phyloP scores from a whole-genome alignment of 1,284 basidiomycete genomes.

The Apiotrichum gamsii region DNA sequence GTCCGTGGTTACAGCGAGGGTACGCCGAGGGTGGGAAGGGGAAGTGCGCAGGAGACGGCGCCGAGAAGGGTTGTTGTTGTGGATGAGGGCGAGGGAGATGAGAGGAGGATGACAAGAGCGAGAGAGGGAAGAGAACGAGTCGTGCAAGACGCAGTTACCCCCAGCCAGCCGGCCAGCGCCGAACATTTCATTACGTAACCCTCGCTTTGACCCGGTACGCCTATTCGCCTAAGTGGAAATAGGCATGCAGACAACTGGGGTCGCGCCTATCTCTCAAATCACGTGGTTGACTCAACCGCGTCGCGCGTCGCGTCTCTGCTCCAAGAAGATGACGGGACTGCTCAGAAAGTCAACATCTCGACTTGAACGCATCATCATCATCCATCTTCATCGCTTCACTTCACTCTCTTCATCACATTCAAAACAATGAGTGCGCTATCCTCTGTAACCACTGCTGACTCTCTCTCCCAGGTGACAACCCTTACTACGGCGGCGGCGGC shows the following conservation, averaged over 20 bases:
- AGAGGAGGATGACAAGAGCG: no score
- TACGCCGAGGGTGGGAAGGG: no score
- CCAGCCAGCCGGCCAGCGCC: no score
- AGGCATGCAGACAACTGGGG: no score
- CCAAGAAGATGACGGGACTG: conserved; percentile 7
- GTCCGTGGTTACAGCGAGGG: no score
- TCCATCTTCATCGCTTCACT: not conserved
- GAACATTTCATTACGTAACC: no score
- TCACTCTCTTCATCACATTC: not conserved
- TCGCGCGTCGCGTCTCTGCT: conserved; percentile 6
- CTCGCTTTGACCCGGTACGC: no score
- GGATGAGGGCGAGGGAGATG: no score
- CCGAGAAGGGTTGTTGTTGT: not conserved
- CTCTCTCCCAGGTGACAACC: conserved; percentile 42
- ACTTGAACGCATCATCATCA: conserved; percentile 3
- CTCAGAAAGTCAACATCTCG: no score
- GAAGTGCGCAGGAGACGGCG: conserved; percentile 6
- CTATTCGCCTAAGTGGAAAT: no score
- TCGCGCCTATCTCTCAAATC: not conserved
- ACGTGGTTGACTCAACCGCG: conserved; percentile 1
- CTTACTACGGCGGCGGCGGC: conserved; percentile 38
- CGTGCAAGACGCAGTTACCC: no score
- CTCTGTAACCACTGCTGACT: not conserved
- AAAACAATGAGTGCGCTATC: conserved; percentile 12
- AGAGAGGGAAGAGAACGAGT: no score